Evolutionary conservation across 768 basidiomycete species (phyloP).

Genomic region (Mycena sanguinolenta): DNA sequence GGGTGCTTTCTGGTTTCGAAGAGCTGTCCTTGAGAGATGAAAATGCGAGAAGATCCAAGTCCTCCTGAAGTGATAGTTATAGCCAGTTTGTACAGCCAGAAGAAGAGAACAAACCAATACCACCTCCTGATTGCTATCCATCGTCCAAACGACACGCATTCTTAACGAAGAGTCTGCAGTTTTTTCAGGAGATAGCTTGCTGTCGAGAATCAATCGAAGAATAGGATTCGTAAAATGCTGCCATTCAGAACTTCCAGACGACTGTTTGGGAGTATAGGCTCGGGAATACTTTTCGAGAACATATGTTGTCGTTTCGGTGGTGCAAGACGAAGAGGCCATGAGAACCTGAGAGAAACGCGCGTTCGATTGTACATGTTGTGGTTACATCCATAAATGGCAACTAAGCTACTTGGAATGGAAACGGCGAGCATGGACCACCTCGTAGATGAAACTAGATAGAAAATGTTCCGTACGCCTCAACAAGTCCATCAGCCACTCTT

Average conservation of each 20-base stretch:
- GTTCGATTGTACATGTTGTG: neutral
- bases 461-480: conserved; percentile 58
- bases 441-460: conserved; percentile 1
- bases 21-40: conserved; percentile 55
- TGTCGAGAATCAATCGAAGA: conserved; percentile 73
- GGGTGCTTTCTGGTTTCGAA: conserved; percentile 65
- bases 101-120: conserved; percentile 61
- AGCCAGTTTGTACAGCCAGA: neutral
- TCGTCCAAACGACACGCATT: conserved; percentile 74
- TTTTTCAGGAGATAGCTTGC: conserved; percentile 62
- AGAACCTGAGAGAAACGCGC: neutral
- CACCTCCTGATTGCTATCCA: conserved; percentile 67
- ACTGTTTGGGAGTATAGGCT: conserved; percentile 24
- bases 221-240: conserved; percentile 83
- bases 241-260: conserved; percentile 63
- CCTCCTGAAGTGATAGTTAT: conserved; percentile 65
- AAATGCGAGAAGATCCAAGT: conserved; percentile 80
- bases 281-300: conserved; percentile 36
- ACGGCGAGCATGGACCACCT: too few species aligned
- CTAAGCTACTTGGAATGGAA: too few species aligned
- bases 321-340: conserved; percentile 27
- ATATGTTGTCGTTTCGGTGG: conserved; percentile 35
- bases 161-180: conserved; percentile 68
- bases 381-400: neutral
- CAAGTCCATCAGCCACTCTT: conserved; percentile 68